phyloP scores from a whole-genome alignment of 139 green algal genomes.

The Chara braunii region DNA sequence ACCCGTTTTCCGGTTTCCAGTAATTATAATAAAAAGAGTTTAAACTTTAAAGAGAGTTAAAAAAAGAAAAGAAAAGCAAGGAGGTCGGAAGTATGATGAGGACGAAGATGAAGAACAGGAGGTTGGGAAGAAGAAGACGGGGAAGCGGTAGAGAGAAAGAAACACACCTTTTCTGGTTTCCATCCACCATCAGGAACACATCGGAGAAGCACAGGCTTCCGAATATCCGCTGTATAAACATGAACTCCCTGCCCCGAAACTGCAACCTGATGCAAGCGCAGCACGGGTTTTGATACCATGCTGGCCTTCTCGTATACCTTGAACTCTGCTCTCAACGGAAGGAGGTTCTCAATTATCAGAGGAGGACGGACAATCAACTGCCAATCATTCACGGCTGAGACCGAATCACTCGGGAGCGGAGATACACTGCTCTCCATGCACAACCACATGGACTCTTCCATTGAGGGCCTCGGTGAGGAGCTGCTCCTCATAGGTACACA shows the following conservation, averaged over 20 bases:
- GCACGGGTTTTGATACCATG: neutral
- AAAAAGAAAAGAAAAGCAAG: conserved; percentile 7
- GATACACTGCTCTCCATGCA: conserved; percentile 55
- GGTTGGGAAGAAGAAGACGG: conserved; percentile 22
- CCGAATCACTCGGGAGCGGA: conserved; percentile 22
- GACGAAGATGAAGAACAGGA: conserved; percentile 6
- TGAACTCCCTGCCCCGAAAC: conserved; percentile 15
- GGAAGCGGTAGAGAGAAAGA: neutral
- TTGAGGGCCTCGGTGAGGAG: no score
- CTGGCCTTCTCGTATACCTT: conserved; percentile 29
- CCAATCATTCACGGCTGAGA: conserved; percentile 53
- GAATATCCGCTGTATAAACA: conserved; percentile 27
- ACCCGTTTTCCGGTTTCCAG: no score
- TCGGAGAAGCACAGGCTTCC: conserved; percentile 15
- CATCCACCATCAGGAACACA: conserved; percentile 27
- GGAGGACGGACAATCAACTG: conserved; percentile 56
- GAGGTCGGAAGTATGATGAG: neutral
- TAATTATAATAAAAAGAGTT: no score
- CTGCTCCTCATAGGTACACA: conserved; percentile 8
- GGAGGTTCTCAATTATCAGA: conserved; percentile 64
- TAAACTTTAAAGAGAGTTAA: neutral
- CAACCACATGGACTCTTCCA: conserved; percentile 51
- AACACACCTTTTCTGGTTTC: conserved; percentile 34
- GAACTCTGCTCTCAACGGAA: conserved; percentile 57
- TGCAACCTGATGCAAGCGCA: conserved; percentile 9